Conservation (phyloP, 495 filamentous ascomycete genomes). For the Xylaria scruposa region DNA sequence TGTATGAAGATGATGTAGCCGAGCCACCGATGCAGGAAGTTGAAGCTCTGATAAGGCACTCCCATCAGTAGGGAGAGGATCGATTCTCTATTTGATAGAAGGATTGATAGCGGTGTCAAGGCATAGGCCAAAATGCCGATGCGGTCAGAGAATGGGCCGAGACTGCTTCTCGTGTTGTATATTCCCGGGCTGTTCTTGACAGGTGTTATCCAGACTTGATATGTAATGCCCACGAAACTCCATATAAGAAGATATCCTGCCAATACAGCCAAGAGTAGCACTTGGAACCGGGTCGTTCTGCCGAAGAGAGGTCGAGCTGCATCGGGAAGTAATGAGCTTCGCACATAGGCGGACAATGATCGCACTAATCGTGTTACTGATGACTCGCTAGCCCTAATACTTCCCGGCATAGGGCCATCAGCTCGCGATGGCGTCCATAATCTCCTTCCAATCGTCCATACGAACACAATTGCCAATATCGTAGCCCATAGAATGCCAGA, state of each 20-base stretch:
- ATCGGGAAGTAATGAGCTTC: slow-evolving; percentile 55
- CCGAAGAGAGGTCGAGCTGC: slow-evolving; percentile 44
- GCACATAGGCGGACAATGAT: slow-evolving; percentile 42
- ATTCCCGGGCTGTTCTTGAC: slow-evolving; percentile 53
- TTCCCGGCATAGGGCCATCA: slow-evolving; percentile 43
- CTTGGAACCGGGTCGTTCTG: slow-evolving; percentile 48
- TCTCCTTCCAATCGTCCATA: slow-evolving; percentile 52
- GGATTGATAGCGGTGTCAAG: slow-evolving; percentile 66
- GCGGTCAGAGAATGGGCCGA: slow-evolving; percentile 68
- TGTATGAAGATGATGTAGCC: slow-evolving; percentile 70
- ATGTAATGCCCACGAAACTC: slow-evolving; percentile 66
- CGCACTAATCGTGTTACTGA: slow-evolving; percentile 34
- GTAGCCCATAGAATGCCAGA: slow-evolving; percentile 66
- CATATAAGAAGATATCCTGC: slow-evolving; percentile 64
- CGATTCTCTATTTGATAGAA: slow-evolving; percentile 65
- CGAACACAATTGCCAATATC: slow-evolving; percentile 57
- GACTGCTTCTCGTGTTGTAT: slow-evolving; percentile 62
- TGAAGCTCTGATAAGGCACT: slow-evolving; percentile 70
- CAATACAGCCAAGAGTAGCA: slow-evolving; percentile 54
- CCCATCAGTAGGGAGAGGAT: slow-evolving; percentile 67
- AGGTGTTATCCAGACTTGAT: slow-evolving; percentile 66
- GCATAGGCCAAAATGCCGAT: slow-evolving; percentile 70
- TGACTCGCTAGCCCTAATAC: slow-evolving; percentile 24
- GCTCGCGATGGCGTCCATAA: slow-evolving; percentile 46
- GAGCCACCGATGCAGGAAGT: slow-evolving; percentile 72